These are phyloP conservation scores for Eimeria sp. DNA, from an alignment of 169 alveolate genomes.

Conservation along the genomic window DNA sequence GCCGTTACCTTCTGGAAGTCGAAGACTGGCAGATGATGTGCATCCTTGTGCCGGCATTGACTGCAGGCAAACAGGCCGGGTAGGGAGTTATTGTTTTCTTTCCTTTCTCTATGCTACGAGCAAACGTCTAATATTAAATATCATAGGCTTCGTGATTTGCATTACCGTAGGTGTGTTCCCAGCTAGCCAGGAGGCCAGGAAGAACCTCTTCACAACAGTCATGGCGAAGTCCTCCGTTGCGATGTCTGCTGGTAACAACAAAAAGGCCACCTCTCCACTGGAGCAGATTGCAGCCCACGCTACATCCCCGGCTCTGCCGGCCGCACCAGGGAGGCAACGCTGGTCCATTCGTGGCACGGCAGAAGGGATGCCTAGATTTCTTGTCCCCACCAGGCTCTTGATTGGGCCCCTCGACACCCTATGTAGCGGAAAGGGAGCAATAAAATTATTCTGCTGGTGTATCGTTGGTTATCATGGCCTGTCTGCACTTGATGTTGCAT, in stretches of 20 bases:
- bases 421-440: neutral
- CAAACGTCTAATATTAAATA: neutral
- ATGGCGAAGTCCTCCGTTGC: neutral
- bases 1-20: conserved; percentile 64
- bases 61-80: conserved; percentile 37
- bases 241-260: neutral
- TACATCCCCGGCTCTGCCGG: neutral
- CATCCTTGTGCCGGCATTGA: neutral
- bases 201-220: conserved; percentile 48
- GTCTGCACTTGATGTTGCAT: neutral
- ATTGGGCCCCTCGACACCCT: conserved; percentile 37
- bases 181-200: conserved; percentile 62
- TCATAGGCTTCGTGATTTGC: neutral
- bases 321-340: neutral
- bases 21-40: neutral
- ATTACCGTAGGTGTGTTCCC: conserved; percentile 11
- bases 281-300: conserved; percentile 72
- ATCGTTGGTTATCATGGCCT: neutral
- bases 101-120: neutral
- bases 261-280: conserved; percentile 54
- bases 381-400: conserved; percentile 32
- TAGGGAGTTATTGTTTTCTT: neutral
- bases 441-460: neutral
- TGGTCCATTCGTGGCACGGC: neutral
- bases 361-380: neutral